Evolutionary conservation across 139 green algal species (phyloP).

Genomic region (Coelastrella sp.): DNA sequence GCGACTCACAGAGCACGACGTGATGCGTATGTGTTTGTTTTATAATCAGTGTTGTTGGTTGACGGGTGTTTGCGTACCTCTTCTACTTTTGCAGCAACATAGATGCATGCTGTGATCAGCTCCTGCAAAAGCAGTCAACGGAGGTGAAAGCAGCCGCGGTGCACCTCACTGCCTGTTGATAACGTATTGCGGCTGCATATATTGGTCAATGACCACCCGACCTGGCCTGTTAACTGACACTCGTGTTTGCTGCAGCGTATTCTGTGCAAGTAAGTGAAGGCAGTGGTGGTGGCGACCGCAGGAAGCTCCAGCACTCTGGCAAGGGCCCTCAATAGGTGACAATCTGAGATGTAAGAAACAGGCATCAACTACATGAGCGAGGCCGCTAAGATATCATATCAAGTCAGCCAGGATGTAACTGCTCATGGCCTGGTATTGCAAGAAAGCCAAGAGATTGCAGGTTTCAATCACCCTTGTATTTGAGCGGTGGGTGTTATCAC

Average conservation of each 20-base stretch:
- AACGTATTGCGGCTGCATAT: background rate
- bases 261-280: slow-evolving; percentile 32
- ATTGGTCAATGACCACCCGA: background rate
- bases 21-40: too few species aligned
- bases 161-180: background rate
- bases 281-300: slow-evolving; percentile 12
- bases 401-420: too few species aligned
- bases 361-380: background rate
- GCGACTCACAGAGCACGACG: too few species aligned
- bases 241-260: background rate
- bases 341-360: background rate
- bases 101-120: slow-evolving; percentile 39
- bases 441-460: too few species aligned
- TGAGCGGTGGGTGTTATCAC: too few species aligned
- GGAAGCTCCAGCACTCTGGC: slow-evolving; percentile 14
- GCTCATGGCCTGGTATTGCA: too few species aligned
- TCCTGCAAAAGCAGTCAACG: slow-evolving; percentile 12
- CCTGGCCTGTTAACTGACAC: slow-evolving; percentile 15
- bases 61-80: slow-evolving; percentile 18
- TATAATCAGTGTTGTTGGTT: too few species aligned
- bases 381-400: too few species aligned
- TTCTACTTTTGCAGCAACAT: slow-evolving; percentile 40
- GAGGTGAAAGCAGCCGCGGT: background rate
- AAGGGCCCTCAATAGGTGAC: slow-evolving; percentile 15
- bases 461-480: too few species aligned